Evolutionary conservation across 73 alveolate species (phyloP).

Genomic region (Paramecium tetraurelia): DNA sequence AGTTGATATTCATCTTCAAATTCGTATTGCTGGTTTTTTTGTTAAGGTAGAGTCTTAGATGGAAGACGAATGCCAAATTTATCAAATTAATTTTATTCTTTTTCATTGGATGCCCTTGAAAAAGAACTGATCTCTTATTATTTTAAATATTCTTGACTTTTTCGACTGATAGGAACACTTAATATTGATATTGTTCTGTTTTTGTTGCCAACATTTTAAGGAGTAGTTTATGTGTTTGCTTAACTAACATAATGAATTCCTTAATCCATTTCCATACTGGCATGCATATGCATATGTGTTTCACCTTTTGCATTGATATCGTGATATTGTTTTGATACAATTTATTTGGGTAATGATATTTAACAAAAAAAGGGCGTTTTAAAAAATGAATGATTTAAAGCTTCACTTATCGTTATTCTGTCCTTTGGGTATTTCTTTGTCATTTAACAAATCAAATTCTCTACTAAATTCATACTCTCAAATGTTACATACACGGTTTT

Average conservation of each 20-base stretch:
- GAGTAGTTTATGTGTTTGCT: slow-evolving; percentile 3
- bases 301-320: slow-evolving; percentile 13
- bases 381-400: slow-evolving; percentile 34
- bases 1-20: background rate
- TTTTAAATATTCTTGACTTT: slow-evolving; percentile 3
- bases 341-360: slow-evolving; percentile 7
- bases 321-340: background rate
- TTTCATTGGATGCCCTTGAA: background rate
- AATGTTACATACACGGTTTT: background rate
- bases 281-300: background rate
- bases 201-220: background rate
- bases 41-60: background rate
- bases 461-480: background rate
- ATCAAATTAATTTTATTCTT: background rate
- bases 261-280: background rate
- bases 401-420: background rate
- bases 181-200: background rate
- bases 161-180: background rate
- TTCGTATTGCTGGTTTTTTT: background rate
- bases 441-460: background rate
- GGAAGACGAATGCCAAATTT: background rate
- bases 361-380: background rate
- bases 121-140: background rate
- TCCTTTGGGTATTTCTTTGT: slow-evolving; percentile 15
- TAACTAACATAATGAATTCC: slow-evolving; percentile 13